Conservation (phyloP, 345 rosid genomes). For the Euclidium syriacum region DNA sequence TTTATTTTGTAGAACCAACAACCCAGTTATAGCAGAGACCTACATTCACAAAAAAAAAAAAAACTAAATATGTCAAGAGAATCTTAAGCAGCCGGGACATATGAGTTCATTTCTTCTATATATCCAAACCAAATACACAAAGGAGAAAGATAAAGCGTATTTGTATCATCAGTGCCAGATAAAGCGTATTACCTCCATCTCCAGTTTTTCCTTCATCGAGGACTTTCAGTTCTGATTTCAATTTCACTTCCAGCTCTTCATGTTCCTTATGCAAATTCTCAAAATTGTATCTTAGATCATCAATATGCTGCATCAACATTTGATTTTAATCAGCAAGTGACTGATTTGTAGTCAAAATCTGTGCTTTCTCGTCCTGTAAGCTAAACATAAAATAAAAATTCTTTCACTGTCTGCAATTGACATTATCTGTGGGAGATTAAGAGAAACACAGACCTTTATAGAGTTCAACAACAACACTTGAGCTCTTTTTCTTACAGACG, state of each 20-base stretch:
- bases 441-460: slow-evolving; percentile 48
- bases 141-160: too few species aligned
- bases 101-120: too few species aligned
- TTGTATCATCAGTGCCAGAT: too few species aligned
- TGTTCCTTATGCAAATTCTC: slow-evolving; percentile 50
- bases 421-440: too few species aligned
- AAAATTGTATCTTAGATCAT: slow-evolving; percentile 47
- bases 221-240: slow-evolving; percentile 79
- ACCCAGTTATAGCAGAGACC: slow-evolving; percentile 50
- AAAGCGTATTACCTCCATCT: slow-evolving; percentile 62
- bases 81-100: background rate
- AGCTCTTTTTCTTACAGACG: too few species aligned
- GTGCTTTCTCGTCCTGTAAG: slow-evolving; percentile 65
- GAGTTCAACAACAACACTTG: slow-evolving; percentile 56
- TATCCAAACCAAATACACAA: too few species aligned
- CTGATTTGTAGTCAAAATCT: slow-evolving; percentile 44
- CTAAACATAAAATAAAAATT: slow-evolving; percentile 7
- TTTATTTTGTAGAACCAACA: slow-evolving; percentile 56
- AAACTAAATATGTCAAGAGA: background rate
- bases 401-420: background rate
- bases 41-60: slow-evolving; percentile 15
- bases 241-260: slow-evolving; percentile 77
- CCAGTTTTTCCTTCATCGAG: slow-evolving; percentile 89
- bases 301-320: slow-evolving; percentile 56
- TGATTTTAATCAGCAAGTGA: slow-evolving; percentile 55